A percentile compares a stretch with the other conserved stretches of the same genome.
These are phyloP conservation scores for Endogone sp. DNA, from an alignment of 192 early-diverging fungal species.

Conservation along the genomic window DNA sequence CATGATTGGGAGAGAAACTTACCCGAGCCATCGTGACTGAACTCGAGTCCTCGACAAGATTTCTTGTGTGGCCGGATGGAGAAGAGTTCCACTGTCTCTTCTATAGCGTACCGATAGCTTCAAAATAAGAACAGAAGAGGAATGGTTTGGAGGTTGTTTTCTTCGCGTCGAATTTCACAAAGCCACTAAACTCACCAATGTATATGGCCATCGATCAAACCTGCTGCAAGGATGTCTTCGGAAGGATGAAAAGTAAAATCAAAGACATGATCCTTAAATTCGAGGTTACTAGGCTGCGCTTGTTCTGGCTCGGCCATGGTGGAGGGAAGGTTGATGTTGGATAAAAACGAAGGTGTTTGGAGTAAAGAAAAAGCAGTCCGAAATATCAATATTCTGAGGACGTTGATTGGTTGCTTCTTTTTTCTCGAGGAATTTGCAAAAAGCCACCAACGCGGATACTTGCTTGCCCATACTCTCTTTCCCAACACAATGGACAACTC, in stretches of 20 bases:
- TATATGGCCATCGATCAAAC: constrained; percentile 71
- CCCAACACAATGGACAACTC: neutral
- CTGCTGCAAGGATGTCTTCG: constrained; percentile 60
- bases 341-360: neutral
- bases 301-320: constrained; percentile 6
- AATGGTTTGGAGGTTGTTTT: neutral
- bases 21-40: constrained; percentile 72
- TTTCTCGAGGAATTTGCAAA: neutral
- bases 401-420: neutral
- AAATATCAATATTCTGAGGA: neutral
- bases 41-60: constrained; percentile 81
- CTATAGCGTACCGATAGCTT: constrained; percentile 23
- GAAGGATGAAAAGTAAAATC: constrained; percentile 70
- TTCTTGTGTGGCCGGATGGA: constrained; percentile 67
- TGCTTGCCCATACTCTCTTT: neutral
- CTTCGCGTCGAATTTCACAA: neutral
- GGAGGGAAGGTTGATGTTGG: neutral
- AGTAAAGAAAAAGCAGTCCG: neutral
- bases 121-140: neutral
- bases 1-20: too few relatives aligned
- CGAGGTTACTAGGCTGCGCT: constrained; percentile 32
- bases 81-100: constrained; percentile 45
- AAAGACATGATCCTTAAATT: constrained; percentile 50
- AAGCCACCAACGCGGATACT: neutral
- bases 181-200: constrained; percentile 45